Evolutionary conservation across 2,329 filamentous ascomycete genomes (phyloP), one percentile per base, ranked within the genome.

Genomic region (Fonsecaea erecta): DNA sequence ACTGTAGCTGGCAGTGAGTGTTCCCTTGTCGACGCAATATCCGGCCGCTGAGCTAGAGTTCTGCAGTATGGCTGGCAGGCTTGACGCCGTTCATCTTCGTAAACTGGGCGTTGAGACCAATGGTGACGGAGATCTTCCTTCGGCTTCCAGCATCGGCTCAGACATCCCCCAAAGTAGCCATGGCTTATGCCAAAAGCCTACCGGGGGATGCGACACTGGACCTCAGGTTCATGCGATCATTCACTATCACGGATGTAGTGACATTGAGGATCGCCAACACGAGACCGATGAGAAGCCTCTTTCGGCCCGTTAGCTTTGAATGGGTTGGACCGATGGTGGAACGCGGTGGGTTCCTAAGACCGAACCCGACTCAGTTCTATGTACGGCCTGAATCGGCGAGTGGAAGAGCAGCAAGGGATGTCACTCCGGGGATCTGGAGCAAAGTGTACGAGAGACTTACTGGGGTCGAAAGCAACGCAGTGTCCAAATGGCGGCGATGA

Each of bases 41-140:
- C n/a, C 21, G 53, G 6, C 6, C 7, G 46, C 52, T 63, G 56
- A 64, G 55, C 54, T 52, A 56, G 46, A 52, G 52, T 63, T 56
- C 53, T 24, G 52, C 62, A 71, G 62, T 64, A 32, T 54, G 68
- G 65, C 51, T 68, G 16, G 67, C 83, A 67, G 87, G 89, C 70
- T 75, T 88, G 40, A 76, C 90, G 8, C 91, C 91, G 2, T 79
- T 92, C 71, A 63, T 86, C 37, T 86, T 88, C 72, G 82, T 92
- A 24, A 81, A 84, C 37, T 89, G 87, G 75, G 84, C 84, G 53
- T 87, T 88, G 1, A 82, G 86, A 0, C 90, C 91, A 2, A 91
- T 90, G 73, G 90, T 94, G 7, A 87, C 87, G 46, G 87, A 88
- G 73, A 83, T 95, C 65, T 86, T 90, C 75, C 79, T 95, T 56